These are phyloP conservation scores for Staphylotrichum longicolle DNA, from an alignment of 495 filamentous ascomycete genomes.

Conservation along the genomic window DNA sequence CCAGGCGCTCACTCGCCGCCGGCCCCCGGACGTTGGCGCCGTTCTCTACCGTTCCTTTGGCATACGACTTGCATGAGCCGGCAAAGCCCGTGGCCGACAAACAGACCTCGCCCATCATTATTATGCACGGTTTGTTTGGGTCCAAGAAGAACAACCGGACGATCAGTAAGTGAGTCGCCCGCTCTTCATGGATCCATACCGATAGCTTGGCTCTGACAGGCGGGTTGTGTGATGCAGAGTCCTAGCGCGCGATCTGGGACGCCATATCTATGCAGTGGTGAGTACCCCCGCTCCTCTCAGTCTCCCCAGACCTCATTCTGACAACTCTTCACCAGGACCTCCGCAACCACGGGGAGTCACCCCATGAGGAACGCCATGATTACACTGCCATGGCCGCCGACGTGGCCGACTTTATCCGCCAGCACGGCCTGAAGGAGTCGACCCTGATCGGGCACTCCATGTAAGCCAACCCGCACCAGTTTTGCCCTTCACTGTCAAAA, in stretches of 20 bases:
- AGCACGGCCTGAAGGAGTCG: conserved; percentile 65
- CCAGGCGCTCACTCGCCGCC: conserved; percentile 6
- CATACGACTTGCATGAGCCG: conserved; percentile 60
- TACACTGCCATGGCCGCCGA: conserved; percentile 87
- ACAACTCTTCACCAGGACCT: conserved; percentile 63
- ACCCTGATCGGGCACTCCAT: conserved; percentile 95
- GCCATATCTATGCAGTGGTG: conserved; percentile 82
- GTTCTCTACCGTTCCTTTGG: conserved; percentile 44
- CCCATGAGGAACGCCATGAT: conserved; percentile 73
- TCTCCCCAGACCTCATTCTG: conserved; percentile 13
- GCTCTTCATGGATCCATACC: background rate
- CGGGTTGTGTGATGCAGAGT: conserved; percentile 44
- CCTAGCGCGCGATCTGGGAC: conserved; percentile 75
- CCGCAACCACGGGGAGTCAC: conserved; percentile 90
- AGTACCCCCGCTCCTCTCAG: conserved; percentile 26
- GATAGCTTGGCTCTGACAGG: too few species aligned
- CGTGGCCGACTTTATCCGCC: conserved; percentile 72
- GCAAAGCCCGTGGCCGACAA: conserved; percentile 35
- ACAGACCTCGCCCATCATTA: conserved; percentile 67
- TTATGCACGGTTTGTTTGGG: conserved; percentile 93
- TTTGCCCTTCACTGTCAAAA: background rate
- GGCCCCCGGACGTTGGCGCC: background rate
- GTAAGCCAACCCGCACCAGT: conserved; percentile 45
- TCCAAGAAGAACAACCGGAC: conserved; percentile 94
- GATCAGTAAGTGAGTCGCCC: conserved; percentile 82